A percentile compares a stretch with the other conserved stretches of the same genome.
Conservation (phyloP, 192 early-diverging fungal species). For the Dimargaris verticillata region DNA sequence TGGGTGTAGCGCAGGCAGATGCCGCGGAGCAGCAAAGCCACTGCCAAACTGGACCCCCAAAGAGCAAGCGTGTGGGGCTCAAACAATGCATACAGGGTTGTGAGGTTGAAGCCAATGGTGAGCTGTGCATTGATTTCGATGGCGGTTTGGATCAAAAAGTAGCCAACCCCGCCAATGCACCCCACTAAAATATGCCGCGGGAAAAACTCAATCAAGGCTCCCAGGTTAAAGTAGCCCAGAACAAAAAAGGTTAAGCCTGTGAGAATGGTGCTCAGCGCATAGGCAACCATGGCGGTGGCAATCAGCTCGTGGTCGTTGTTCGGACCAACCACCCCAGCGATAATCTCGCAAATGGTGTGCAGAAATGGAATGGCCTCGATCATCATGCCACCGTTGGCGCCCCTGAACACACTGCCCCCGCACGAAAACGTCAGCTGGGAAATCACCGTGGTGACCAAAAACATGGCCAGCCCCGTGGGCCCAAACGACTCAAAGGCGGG, state of each 20-base stretch:
- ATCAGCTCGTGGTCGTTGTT: constrained; percentile 50
- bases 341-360: constrained; percentile 58
- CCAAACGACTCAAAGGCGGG: constrained; percentile 52
- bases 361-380: constrained; percentile 79
- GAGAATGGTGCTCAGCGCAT: constrained; percentile 70
- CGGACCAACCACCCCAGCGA: constrained; percentile 38
- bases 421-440: constrained; percentile 52
- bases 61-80: constrained; percentile 45
- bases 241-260: constrained; percentile 77
- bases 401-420: constrained; percentile 83
- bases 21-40: constrained; percentile 52
- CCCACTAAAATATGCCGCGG: constrained; percentile 88
- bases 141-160: constrained; percentile 83
- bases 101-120: constrained; percentile 37
- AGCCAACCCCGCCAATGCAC: constrained; percentile 87
- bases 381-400: constrained; percentile 85
- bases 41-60: constrained; percentile 58
- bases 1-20: constrained; percentile 49
- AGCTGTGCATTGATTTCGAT: constrained; percentile 71
- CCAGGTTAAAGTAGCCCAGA: constrained; percentile 66
- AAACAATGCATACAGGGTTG: constrained; percentile 49
- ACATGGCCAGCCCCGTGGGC: constrained; percentile 88
- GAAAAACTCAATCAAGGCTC: constrained; percentile 64
- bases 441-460: constrained; percentile 64
- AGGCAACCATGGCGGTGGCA: constrained; percentile 80